Percentiles rank a stretch among this genome's conserved stretches.
These are phyloP conservation scores for Stephania japonica DNA, from an alignment of 164 flowering plant species.

Conservation along the genomic window DNA sequence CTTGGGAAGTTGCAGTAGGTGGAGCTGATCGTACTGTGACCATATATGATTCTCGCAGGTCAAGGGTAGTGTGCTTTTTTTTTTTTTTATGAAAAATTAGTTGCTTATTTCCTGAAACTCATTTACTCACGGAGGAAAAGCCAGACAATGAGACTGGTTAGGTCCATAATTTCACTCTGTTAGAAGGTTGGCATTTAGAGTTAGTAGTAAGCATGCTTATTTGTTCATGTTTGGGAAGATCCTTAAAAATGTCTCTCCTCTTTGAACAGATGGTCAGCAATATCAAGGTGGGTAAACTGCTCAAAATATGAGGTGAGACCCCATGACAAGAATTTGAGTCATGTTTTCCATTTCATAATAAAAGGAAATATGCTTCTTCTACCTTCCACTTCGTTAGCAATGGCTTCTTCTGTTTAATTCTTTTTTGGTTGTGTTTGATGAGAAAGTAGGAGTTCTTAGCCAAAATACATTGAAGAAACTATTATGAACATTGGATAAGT, in stretches of 20 bases:
- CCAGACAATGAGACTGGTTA: neutral
- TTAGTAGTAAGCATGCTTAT: neutral
- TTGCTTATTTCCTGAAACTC: neutral
- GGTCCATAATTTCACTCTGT: neutral
- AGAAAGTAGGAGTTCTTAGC: neutral
- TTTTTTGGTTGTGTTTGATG: neutral
- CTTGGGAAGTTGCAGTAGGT: conserved; percentile 65
- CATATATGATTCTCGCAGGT: conserved; percentile 90
- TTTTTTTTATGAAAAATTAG: neutral
- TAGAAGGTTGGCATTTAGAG: neutral
- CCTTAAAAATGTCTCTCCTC: conserved; percentile 6
- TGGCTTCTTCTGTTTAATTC: neutral
- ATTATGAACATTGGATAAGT: too few species aligned
- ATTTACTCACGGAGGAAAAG: neutral
- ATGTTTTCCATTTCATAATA: too few species aligned
- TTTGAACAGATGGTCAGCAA: conserved; percentile 64
- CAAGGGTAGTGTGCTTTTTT: neutral
- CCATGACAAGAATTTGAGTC: neutral
- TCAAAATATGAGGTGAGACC: conserved; percentile 76
- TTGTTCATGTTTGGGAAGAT: neutral
- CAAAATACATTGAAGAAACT: neutral
- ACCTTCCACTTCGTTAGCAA: neutral
- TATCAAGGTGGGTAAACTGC: conserved; percentile 75
- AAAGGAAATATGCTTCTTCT: neutral
- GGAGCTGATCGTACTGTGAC: conserved; percentile 84